Base-by-base conservation (phyloP, 192 early-diverging fungal species). In the Coemansia sp. region DNA sequence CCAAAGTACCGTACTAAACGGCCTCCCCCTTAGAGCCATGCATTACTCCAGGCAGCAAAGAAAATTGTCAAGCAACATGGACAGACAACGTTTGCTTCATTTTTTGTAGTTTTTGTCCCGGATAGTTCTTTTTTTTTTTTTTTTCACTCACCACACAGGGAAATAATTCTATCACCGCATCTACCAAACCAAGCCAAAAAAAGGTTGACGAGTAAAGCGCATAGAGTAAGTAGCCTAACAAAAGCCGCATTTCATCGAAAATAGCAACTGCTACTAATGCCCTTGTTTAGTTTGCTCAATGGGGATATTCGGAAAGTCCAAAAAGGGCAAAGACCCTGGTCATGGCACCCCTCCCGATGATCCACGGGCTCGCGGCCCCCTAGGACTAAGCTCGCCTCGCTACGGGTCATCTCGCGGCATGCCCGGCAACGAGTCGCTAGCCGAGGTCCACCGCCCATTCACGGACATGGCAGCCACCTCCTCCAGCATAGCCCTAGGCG, bases 241-340 rank as follows among this genome's bases (percentile, higher is more conserved):
- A 47, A 20, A 38, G 2, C 20, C 6, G n/a, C n/a, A 12, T 25
- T 25, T 12, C 20, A 25, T 13, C 38, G 8, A 25, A 25, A 12
- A 18, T 55, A 16, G 23, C 6, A 38, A 13, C 7, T 8, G 37
- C 9, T 12, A 13, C 37, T 38, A 12, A 12, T 38, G 7, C 37
- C 42, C 26, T 45, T 67, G 35, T 16, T 23, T 36, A 41, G 9
- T 57, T 37, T 21, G 14, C 26, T 20, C 9, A n/a, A 77, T 77
- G 76, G 76, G 76, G 33, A 52, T 77, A 8, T 77, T 77, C 42
- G 53, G 69, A 23, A 69, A 71, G 37, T 45, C 68, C 26, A 68
- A 69, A 28, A 77, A 72, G 66, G 69, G 25, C 14, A 77, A 72
- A 26, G 45, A 13, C 31, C 8, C 43, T 10, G 9, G 18, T 9